Evolutionary conservation across 1,284 basidiomycete species (phyloP).

Genomic region (Trametes versicolor): DNA sequence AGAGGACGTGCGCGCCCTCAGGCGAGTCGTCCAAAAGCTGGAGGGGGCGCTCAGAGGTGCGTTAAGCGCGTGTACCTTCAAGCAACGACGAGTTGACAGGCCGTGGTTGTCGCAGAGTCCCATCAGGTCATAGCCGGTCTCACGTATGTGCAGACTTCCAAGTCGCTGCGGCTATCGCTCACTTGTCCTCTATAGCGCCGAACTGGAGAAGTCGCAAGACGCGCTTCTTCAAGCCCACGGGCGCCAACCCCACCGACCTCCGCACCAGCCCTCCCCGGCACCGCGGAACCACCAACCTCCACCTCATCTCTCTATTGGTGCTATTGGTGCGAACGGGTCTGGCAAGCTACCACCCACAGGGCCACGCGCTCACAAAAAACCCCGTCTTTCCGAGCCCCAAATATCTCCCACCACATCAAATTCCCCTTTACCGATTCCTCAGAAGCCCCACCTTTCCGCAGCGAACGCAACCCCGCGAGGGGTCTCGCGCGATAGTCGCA

Average conservation of each 20-base stretch:
- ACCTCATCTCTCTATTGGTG: conserved; percentile 31
- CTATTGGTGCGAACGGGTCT: conserved; percentile 42
- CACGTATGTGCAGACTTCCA: conserved; percentile 61
- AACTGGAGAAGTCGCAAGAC: conserved; percentile 79
- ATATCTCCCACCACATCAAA: conserved; percentile 49
- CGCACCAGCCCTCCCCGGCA: conserved; percentile 50
- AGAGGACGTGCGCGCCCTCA: conserved; percentile 78
- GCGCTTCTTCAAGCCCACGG: conserved; percentile 56
- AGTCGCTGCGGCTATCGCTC: conserved; percentile 11
- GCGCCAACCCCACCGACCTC: conserved; percentile 45
- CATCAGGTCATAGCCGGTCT: conserved; percentile 74
- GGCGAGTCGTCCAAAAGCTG: conserved; percentile 70
- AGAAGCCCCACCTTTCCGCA: conserved; percentile 40
- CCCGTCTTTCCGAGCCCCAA: conserved; percentile 68
- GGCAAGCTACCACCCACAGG: conserved; percentile 76
- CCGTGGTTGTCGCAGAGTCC: conserved; percentile 60
- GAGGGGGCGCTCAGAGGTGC: conserved; percentile 79
- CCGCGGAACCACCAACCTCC: conserved; percentile 48
- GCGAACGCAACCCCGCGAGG: conserved; percentile 40
- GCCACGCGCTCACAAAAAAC: conserved; percentile 80
- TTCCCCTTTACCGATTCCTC: conserved; percentile 36
- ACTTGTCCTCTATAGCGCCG: conserved; percentile 48
- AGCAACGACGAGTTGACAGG: conserved; percentile 11
- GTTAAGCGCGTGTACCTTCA: conserved; percentile 37
- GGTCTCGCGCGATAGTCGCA: conserved; percentile 50